These are phyloP conservation scores for Elsinoe ampelina DNA, from an alignment of 2,329 filamentous ascomycete genomes.

Conservation along the genomic window DNA sequence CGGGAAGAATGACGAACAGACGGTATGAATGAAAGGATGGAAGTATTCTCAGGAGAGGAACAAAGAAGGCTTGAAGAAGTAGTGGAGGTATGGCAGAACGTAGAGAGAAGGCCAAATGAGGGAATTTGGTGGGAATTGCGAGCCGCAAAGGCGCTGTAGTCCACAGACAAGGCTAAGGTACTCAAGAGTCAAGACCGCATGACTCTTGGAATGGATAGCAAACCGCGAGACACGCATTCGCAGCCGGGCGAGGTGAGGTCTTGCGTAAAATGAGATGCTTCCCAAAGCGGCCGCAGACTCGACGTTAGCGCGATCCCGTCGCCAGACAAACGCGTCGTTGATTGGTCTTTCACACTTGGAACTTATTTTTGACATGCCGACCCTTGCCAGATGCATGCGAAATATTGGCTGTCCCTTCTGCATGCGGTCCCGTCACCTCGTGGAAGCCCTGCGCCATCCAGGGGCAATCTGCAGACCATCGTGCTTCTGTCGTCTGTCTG, in stretches of 20 bases:
- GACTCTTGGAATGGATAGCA: no score
- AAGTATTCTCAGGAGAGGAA: slow-evolving; percentile 2
- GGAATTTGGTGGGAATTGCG: slow-evolving; percentile 1
- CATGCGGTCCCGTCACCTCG: background rate
- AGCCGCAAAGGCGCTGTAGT: slow-evolving; percentile 3
- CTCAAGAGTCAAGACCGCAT: background rate
- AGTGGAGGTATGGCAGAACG: slow-evolving; percentile 1
- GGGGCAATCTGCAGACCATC: background rate
- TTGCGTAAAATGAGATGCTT: background rate
- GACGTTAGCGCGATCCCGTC: background rate
- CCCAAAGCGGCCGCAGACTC: background rate
- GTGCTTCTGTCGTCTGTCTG: background rate
- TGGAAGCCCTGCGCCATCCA: background rate
- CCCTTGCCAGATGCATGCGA: background rate
- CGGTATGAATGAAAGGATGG: background rate
- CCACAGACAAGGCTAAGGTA: background rate
- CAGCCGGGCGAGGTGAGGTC: background rate
- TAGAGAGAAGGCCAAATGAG: background rate
- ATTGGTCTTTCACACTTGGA: background rate
- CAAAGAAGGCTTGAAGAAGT: background rate
- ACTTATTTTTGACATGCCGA: background rate
- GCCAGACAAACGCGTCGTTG: background rate
- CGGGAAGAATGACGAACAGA: background rate
- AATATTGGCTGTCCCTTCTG: background rate
- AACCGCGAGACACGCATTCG: background rate